Evolutionary conservation across 352 stramenopile species (phyloP), one percentile per base, ranked within the genome.

Genomic region (Phytophthora cryptogea): DNA sequence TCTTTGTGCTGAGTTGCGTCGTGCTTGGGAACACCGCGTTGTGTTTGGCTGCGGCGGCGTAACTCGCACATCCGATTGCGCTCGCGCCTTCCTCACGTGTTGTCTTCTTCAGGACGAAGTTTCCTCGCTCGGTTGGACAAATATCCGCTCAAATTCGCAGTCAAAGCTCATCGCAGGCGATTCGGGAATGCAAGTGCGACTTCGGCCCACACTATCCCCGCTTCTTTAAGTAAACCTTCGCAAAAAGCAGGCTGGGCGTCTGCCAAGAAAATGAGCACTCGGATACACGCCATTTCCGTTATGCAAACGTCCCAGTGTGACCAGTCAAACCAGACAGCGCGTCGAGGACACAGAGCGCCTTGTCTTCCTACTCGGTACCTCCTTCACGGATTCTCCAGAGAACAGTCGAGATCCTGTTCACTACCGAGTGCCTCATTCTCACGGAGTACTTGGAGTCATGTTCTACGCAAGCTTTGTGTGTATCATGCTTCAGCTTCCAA

Each of bases 381-480:
- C 37, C 33, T 5, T 55, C 51, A 20, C 32, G 26, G 4, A 52
- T 42, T 41, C 59, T 66, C 9, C 27, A 64, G 13, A 26, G 33
- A 51, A 52, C 39, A 0, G 30, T 74, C 0, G 55, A 60, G 13
- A 54, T 62, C 13, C 36, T 74, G n/a, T 82, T 74, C 52, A 66
- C 49, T 1, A 58, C 62, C 26, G 72, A 82, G 39, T 82, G 68
- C 54, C 30, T 68, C 20, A 41, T 66, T 8, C 54, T 82, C 0
- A 59, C 74, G 4, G 69, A 82, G 59, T 82, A 78, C 27, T 54
- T 69, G 11, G 69, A 78, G 51, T 63, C 0, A 10, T 74, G 3
- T 57, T 72, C 30, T 82, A 76, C 54, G 54, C 27, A 10, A 51
- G 10, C 11, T 77, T 57, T 28, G 37, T 64, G 16, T 42, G 31